These are phyloP conservation scores for Suillus cothurnatus DNA, from an alignment of 768 basidiomycete species.

Conservation along the genomic window DNA sequence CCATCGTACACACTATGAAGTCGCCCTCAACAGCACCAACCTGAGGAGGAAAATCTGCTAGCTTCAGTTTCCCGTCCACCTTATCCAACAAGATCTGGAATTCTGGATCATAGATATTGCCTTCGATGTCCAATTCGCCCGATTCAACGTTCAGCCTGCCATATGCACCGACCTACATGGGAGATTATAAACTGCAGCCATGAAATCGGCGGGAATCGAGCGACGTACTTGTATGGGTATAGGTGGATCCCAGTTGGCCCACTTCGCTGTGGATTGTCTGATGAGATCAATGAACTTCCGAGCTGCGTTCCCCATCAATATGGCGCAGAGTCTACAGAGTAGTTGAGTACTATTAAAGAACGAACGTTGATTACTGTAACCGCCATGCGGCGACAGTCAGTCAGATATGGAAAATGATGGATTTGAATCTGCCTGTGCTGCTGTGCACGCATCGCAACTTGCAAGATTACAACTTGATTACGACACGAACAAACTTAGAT, in stretches of 20 bases:
- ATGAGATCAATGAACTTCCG: constrained; percentile 35
- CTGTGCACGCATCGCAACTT: not conserved
- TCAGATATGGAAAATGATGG: not conserved
- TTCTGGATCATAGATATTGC: constrained; percentile 29
- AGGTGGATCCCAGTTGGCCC: constrained; percentile 36
- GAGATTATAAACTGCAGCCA: not conserved
- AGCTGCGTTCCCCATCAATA: constrained; percentile 15
- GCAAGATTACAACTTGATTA: not conserved
- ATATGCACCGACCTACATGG: constrained; percentile 31
- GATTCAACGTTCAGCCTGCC: constrained; percentile 22
- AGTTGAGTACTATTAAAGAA: not conserved
- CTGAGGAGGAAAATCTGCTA: constrained; percentile 9
- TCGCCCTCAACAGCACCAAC: constrained; percentile 16
- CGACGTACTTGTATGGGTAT: constrained; percentile 23
- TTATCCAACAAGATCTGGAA: constrained; percentile 13
- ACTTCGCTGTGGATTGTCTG: constrained; percentile 27
- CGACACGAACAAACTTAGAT: not conserved
- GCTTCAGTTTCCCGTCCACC: not conserved
- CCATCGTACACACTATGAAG: constrained; percentile 23
- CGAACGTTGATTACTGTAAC: no score
- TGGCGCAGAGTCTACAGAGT: not conserved
- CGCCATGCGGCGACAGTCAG: not conserved
- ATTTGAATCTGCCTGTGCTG: not conserved
- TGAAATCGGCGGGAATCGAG: not conserved
- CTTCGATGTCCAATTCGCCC: constrained; percentile 17